phyloP scores from a whole-genome alignment of 2,329 filamentous ascomycete species.

The Ophiostoma ips region DNA sequence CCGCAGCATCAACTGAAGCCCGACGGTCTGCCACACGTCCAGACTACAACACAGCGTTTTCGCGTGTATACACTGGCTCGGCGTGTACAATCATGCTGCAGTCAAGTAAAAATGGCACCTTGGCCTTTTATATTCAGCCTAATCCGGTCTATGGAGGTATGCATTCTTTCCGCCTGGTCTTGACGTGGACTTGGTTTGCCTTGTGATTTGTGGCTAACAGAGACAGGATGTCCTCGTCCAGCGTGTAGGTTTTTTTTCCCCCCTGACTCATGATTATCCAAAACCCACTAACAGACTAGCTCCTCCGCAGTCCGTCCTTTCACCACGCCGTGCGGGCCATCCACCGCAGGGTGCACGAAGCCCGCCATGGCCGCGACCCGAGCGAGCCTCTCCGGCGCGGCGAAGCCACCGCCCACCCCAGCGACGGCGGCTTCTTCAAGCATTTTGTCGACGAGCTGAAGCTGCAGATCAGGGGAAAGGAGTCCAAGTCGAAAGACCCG shows the following conservation, averaged over 20 bases:
- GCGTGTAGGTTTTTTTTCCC: constrained; percentile 3
- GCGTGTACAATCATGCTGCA: too few species aligned
- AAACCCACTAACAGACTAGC: constrained; percentile 19
- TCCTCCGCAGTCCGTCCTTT: constrained; percentile 36
- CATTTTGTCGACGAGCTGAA: constrained; percentile 38
- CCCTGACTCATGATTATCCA: too few species aligned
- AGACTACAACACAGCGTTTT: neutral
- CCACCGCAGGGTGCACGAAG: constrained; percentile 35
- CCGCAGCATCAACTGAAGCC: too few species aligned
- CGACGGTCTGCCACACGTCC: too few species aligned
- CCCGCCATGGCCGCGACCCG: constrained; percentile 34
- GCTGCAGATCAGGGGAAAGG: constrained; percentile 32
- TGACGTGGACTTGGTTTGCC: neutral
- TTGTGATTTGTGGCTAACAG: neutral
- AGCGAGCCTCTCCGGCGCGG: constrained; percentile 36
- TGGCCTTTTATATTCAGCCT: constrained; percentile 10
- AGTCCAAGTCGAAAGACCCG: neutral
- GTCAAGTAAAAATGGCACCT: constrained; percentile 9
- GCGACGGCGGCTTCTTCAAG: constrained; percentile 24
- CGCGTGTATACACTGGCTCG: neutral
- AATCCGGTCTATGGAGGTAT: constrained; percentile 9
- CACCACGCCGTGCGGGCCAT: constrained; percentile 36
- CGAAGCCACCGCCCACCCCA: constrained; percentile 34
- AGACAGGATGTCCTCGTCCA: constrained; percentile 12
- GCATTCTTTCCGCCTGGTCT: neutral